Base-by-base conservation (phyloP, 306 rosid genomes). In the Dalbergia cultrata region DNA sequence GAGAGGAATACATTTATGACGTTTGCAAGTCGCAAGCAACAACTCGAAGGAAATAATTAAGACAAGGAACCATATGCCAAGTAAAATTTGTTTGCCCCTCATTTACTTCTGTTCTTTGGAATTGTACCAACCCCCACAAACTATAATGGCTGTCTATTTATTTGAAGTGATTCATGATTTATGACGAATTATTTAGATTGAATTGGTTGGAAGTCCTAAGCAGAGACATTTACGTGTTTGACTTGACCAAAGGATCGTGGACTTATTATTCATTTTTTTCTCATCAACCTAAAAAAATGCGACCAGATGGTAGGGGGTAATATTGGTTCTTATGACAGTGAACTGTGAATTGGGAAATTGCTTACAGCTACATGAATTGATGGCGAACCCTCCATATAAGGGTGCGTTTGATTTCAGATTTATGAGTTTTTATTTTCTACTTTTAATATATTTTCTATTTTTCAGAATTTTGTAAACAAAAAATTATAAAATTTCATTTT, bases 111-210 rank as follows among this genome's bases (percentile, higher is more conserved):
- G 0, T 22, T 80, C 9, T 26, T 13, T 73, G 75, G 84, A 60
- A 43, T 41, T 53, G 52, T 65, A 43, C 80, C 84, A 35, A 77
- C 34, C 44, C 43, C 26, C 43, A 50, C 10, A 18, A 49, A 49
- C 37, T 17, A 10, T 47, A 71, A 57, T 49, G 72, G 72, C 7
- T 50, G 72, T 76, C 70, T 6, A 37, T n/a, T 14, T 33, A 65
- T 33, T 72, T 52, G 37, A 62, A 74, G 13, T 12, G 34, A 16
- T 5, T 79, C 18, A 35, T 41, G 39, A 13, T 21, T 35, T 34
- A n/a, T 65, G 34, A 56, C 18, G n/a, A 13, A 5, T 1, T 16
- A 13, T 41, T 65, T 44, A 53, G 68, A 50, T 14, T 50, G 59
- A 57, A 11, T 52, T 63, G 26, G 47, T 61, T 69, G 22, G 9